These are phyloP conservation scores for Malassezia equina DNA, from an alignment of 1,284 basidiomycete genomes.

Conservation along the genomic window DNA sequence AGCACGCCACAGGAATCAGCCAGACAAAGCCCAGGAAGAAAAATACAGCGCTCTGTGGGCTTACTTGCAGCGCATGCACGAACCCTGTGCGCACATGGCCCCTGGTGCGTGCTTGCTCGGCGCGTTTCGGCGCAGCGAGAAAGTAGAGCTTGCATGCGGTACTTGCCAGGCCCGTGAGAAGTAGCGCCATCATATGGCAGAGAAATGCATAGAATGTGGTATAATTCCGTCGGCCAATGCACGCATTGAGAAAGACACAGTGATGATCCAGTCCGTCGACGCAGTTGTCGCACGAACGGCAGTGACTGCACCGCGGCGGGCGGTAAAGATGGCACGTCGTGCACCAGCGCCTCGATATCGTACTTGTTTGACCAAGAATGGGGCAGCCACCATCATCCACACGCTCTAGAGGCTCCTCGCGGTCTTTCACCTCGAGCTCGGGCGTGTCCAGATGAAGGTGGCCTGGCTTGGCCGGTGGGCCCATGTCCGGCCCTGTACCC, in stretches of 20 bases:
- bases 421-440: conserved; percentile 20
- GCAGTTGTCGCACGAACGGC: conserved; percentile 46
- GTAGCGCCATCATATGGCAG: conserved; percentile 4
- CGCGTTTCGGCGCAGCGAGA: conserved; percentile 15
- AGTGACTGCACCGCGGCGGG: conserved; percentile 43
- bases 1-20: conserved; percentile 23
- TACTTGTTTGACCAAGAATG: conserved; percentile 8
- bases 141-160: conserved; percentile 22
- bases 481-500: conserved; percentile 42
- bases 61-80: conserved; percentile 25
- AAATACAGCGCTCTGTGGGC: conserved; percentile 33
- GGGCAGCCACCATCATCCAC: conserved; percentile 14
- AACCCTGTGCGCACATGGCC: conserved; percentile 1
- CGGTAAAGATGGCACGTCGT: conserved; percentile 43
- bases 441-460: conserved; percentile 1
- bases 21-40: conserved; percentile 28
- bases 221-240: conserved; percentile 46
- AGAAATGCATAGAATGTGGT: conserved; percentile 43
- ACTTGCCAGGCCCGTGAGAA: conserved; percentile 8
- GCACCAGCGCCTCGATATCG: conserved; percentile 42
- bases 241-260: conserved; percentile 47
- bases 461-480: conserved; percentile 7
- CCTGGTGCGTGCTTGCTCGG: conserved; percentile 2
- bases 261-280: conserved; percentile 48
- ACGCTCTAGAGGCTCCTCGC: conserved; percentile 23